Percentiles rank a stretch among this genome's conserved stretches.
Evolutionary conservation across 2,329 filamentous ascomycete genomes (phyloP).

Genomic region (Colletotrichum tamarilloi): DNA sequence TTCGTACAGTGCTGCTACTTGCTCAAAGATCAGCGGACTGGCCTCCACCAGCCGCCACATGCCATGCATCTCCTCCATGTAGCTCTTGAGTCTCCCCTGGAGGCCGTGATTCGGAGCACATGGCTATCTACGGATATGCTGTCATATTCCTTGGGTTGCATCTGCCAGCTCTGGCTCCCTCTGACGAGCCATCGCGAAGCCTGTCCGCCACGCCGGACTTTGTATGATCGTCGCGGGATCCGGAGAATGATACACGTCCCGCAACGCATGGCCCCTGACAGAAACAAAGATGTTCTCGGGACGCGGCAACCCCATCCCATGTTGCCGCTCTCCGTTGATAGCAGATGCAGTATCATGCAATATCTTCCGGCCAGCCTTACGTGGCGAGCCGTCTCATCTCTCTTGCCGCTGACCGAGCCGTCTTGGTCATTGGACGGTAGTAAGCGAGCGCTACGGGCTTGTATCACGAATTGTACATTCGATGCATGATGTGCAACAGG

Average conservation of each 20-base stretch:
- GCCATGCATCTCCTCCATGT: neutral
- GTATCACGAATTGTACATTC: constrained; percentile 15
- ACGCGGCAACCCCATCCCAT: constrained; percentile 11
- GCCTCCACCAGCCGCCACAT: neutral
- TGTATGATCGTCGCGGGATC: constrained; percentile 33
- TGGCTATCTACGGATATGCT: neutral
- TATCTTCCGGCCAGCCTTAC: constrained; percentile 6
- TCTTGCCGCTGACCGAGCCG: constrained; percentile 19
- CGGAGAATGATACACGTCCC: constrained; percentile 29
- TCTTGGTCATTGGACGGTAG: constrained; percentile 2
- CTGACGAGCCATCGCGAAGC: neutral
- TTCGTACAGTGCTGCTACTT: neutral
- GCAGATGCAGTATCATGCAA: constrained; percentile 14
- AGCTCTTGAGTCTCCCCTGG: neutral
- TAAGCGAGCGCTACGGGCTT: constrained; percentile 15
- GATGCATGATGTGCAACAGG: neutral
- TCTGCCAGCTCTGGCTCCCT: constrained; percentile 8
- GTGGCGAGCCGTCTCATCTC: constrained; percentile 24
- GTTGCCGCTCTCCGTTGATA: neutral
- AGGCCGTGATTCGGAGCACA: neutral
- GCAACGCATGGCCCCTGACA: constrained; percentile 17
- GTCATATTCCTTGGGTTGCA: neutral
- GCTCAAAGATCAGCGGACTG: constrained; percentile 7
- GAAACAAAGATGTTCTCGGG: constrained; percentile 19
- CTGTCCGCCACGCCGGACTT: constrained; percentile 3